Conservation (phyloP, 2,329 filamentous ascomycete species). For the Lachnellula cervina region DNA sequence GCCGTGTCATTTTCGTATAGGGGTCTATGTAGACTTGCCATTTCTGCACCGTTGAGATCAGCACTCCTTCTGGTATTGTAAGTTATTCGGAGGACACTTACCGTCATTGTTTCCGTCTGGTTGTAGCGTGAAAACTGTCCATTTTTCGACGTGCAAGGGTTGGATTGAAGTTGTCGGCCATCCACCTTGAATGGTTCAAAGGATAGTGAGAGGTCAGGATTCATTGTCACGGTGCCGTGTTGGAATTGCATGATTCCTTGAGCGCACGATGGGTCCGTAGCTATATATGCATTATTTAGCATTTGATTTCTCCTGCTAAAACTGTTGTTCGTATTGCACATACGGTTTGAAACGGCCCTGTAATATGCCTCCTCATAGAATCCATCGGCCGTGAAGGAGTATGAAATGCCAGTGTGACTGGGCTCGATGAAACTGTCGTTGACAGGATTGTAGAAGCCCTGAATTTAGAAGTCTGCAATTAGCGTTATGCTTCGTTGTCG, state of each 20-base stretch:
- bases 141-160: conserved; percentile 52
- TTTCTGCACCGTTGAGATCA: conserved; percentile 24
- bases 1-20: conserved; percentile 57
- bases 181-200: conserved; percentile 60
- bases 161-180: conserved; percentile 61
- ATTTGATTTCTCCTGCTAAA: neutral
- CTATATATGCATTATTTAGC: conserved; percentile 34
- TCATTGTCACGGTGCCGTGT: conserved; percentile 58
- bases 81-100: conserved; percentile 30
- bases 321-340: conserved; percentile 24
- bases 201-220: conserved; percentile 52
- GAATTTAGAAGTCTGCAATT: conserved; percentile 3
- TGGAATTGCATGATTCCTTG: conserved; percentile 68
- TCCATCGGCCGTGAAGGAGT: conserved; percentile 66
- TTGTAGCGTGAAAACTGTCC: conserved; percentile 63
- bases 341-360: conserved; percentile 64
- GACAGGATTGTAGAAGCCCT: conserved; percentile 67
- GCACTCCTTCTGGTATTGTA: neutral
- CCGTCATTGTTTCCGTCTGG: conserved; percentile 57
- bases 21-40: conserved; percentile 45
- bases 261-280: conserved; percentile 55
- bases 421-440: conserved; percentile 64
- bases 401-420: conserved; percentile 62
- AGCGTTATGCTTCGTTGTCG: conserved; percentile 3
- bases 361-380: conserved; percentile 67